Conservation (phyloP, 495 filamentous ascomycete species). For the Beverwykella pulmonaria region DNA sequence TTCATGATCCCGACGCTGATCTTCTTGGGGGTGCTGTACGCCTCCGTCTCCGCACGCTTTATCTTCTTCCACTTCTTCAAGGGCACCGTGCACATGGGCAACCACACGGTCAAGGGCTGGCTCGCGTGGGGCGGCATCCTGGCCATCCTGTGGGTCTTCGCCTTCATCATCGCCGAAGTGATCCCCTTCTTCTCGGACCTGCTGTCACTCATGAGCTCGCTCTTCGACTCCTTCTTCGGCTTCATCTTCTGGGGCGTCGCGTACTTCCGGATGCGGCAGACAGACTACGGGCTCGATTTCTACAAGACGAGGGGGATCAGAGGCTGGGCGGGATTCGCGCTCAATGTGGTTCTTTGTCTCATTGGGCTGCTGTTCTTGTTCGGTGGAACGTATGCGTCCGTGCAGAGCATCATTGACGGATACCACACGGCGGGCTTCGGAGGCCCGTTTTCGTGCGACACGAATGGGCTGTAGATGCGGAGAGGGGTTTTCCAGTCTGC, state of each 20-base stretch:
- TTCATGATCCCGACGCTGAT: slow-evolving; percentile 94
- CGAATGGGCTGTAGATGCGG: slow-evolving; percentile 37
- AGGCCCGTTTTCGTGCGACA: slow-evolving; percentile 46
- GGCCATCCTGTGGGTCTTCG: slow-evolving; percentile 69
- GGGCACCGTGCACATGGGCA: slow-evolving; percentile 74
- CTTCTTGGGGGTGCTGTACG: slow-evolving; percentile 85
- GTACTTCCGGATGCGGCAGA: slow-evolving; percentile 78
- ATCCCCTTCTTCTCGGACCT: slow-evolving; percentile 90
- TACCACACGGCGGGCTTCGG: slow-evolving; percentile 44
- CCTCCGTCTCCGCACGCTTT: slow-evolving; percentile 84
- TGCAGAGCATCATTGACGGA: slow-evolving; percentile 47
- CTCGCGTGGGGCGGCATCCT: slow-evolving; percentile 73
- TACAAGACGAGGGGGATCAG: slow-evolving; percentile 61
- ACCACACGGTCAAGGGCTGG: slow-evolving; percentile 84
- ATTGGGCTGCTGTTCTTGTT: slow-evolving; percentile 75
- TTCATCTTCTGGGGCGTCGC: slow-evolving; percentile 94
- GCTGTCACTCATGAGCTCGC: slow-evolving; percentile 80
- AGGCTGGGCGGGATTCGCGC: slow-evolving; percentile 61
- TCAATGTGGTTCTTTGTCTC: slow-evolving; percentile 71
- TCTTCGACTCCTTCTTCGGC: slow-evolving; percentile 91
- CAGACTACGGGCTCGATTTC: slow-evolving; percentile 65
- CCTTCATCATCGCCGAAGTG: slow-evolving; percentile 84
- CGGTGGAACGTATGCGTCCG: slow-evolving; percentile 69
- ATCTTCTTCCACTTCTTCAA: slow-evolving; percentile 77
- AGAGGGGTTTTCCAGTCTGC: background rate